phyloP scores from a whole-genome alignment of 768 basidiomycete genomes.

The Serpula lacrymans region DNA sequence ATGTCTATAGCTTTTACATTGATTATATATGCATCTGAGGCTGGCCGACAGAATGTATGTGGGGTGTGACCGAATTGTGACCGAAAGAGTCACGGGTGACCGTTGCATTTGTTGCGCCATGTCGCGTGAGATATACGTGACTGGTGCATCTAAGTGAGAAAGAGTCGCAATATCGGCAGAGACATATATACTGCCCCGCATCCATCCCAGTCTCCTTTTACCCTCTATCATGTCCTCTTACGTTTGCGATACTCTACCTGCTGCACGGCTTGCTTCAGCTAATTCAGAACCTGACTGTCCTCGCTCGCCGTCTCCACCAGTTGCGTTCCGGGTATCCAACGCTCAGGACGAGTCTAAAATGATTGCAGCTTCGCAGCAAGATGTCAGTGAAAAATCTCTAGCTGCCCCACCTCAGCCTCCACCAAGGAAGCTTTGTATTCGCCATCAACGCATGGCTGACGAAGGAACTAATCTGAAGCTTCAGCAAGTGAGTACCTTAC shows the following conservation, averaged over 20 bases:
- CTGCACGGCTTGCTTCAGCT: constrained; percentile 47
- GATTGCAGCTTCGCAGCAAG: constrained; percentile 6
- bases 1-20: constrained; percentile 8
- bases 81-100: constrained; percentile 1
- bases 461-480: constrained; percentile 89
- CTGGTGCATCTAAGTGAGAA: too few species aligned
- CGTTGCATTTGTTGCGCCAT: constrained; percentile 24
- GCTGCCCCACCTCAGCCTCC: constrained; percentile 34
- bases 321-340: constrained; percentile 8
- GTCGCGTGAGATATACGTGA: constrained; percentile 29
- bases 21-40: constrained; percentile 2
- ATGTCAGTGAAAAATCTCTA: constrained; percentile 3
- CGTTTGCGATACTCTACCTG: constrained; percentile 71
- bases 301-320: constrained; percentile 22
- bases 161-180: too few species aligned
- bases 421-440: constrained; percentile 79
- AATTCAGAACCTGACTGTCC: constrained; percentile 15
- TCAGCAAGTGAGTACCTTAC: constrained; percentile 63
- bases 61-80: constrained; percentile 9
- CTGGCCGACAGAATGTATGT: not conserved
- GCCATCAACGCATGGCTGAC: constrained; percentile 97
- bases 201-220: constrained; percentile 9
- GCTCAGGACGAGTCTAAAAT: not conserved
- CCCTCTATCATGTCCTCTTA: constrained; percentile 33
- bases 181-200: constrained; percentile 1